Percentiles rank a stretch among this genome's conserved stretches.
Conservation (phyloP, 805 yeast genomes). For the Metahyphopichia silvanorum region DNA sequence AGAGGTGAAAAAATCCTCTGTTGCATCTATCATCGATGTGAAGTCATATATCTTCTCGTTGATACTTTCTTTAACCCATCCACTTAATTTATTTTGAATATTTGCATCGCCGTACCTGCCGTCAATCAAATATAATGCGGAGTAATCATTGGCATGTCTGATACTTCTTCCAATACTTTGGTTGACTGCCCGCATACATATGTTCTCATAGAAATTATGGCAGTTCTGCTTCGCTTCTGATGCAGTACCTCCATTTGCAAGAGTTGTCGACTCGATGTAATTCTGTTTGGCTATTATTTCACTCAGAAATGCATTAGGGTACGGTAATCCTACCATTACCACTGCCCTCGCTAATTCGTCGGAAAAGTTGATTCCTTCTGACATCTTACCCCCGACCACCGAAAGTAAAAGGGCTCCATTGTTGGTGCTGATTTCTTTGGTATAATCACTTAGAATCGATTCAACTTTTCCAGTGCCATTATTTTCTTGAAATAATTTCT, state of each 20-base stretch:
- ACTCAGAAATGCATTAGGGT: constrained; percentile 79
- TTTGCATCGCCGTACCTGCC: constrained; percentile 46
- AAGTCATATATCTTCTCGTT: constrained; percentile 1
- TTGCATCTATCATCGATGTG: constrained; percentile 15
- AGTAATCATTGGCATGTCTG: constrained; percentile 77
- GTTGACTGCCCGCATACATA: constrained; percentile 88
- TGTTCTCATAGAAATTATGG: constrained; percentile 66
- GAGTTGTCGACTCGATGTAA: constrained; percentile 55
- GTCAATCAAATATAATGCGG: constrained; percentile 72
- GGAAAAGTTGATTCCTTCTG: constrained; percentile 91
- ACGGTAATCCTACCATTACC: constrained; percentile 84
- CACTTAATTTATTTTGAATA: constrained; percentile 60
- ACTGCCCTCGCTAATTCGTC: constrained; percentile 87
- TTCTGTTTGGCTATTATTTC: constrained; percentile 71
- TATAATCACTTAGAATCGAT: constrained; percentile 48
- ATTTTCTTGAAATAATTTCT: constrained; percentile 58
- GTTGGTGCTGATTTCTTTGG: constrained; percentile 30
- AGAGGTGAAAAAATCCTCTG: constrained; percentile 24
- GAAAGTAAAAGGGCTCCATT: constrained; percentile 71
- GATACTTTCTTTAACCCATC: constrained; percentile 58
- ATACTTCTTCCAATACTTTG: constrained; percentile 93
- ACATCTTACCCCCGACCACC: constrained; percentile 89
- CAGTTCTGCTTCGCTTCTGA: constrained; percentile 47
- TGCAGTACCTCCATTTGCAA: constrained; percentile 44
- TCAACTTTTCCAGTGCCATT: constrained; percentile 34